phyloP scores from a whole-genome alignment of 495 filamentous ascomycete species.

The Glonium stellatum region DNA sequence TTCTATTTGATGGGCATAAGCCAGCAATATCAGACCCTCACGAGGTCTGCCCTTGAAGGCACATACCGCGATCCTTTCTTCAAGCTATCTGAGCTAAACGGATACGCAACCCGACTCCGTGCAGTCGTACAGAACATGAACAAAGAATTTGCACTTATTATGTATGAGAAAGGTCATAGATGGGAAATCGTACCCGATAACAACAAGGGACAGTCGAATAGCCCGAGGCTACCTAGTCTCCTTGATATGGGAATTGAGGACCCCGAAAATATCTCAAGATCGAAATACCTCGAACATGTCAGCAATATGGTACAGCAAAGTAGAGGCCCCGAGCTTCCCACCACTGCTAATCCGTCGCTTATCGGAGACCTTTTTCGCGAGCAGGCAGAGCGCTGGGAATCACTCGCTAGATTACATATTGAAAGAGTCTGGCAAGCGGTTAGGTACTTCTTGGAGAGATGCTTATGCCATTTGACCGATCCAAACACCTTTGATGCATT shows the following conservation, averaged over 20 bases:
- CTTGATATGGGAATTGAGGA: not conserved
- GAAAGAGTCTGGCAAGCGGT: not conserved
- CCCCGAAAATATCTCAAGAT: not conserved
- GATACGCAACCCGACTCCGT: not conserved
- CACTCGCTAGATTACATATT: not conserved
- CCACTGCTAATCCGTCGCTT: not conserved
- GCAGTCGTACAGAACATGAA: conserved; percentile 2
- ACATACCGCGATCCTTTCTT: not conserved
- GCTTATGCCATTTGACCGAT: not conserved
- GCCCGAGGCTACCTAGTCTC: not conserved
- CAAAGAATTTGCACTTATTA: not conserved
- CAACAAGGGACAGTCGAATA: not conserved
- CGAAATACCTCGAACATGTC: not conserved
- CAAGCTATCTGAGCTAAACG: not conserved
- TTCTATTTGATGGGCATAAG: not conserved
- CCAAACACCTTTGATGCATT: not conserved
- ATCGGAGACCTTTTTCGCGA: conserved; percentile 2
- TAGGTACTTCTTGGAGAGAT: not conserved
- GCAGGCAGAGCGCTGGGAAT: not conserved
- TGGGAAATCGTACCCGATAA: not conserved
- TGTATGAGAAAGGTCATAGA: not conserved
- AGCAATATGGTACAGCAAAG: not conserved
- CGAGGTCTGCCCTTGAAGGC: not conserved
- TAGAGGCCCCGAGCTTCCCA: conserved; percentile 2
- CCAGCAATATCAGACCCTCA: not conserved